phyloP scores from a whole-genome alignment of 148 eudicot species.

The Talinum fruticosum region DNA sequence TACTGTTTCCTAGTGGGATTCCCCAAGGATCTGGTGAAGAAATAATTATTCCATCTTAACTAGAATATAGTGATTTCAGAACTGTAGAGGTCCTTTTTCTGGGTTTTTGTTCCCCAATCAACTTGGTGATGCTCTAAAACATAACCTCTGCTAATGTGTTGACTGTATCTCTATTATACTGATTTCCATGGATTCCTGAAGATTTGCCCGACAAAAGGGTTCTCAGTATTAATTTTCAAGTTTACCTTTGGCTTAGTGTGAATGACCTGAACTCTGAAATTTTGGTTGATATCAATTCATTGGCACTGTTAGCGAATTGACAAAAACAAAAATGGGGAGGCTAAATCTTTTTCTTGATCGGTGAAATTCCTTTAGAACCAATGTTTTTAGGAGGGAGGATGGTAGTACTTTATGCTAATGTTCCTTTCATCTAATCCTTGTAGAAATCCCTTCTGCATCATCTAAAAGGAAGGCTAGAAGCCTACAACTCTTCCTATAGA shows the following conservation, averaged over 20 bases:
- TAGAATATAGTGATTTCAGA: constrained; percentile 1
- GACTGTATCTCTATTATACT: constrained; percentile 4
- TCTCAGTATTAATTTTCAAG: not conserved
- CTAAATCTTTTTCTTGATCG: not conserved
- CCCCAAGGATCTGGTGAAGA: constrained; percentile 24
- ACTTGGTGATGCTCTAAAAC: constrained; percentile 8
- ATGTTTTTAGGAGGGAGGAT: not conserved
- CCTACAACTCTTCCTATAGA: not conserved
- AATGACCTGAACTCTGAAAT: constrained; percentile 11
- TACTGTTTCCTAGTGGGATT: constrained; percentile 17
- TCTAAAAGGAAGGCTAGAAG: not conserved
- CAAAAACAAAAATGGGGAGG: not conserved
- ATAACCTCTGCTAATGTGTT: constrained; percentile 7
- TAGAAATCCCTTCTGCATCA: not conserved
- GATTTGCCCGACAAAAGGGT: constrained; percentile 4
- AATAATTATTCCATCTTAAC: constrained; percentile 7
- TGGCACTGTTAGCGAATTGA: constrained; percentile 11
- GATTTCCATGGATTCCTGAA: constrained; percentile 7
- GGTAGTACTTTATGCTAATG: not conserved
- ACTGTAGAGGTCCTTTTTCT: not conserved
- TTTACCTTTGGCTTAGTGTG: constrained; percentile 8
- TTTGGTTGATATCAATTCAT: not conserved
- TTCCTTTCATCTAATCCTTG: not conserved
- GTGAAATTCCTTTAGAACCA: not conserved
- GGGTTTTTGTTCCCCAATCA: not conserved